A percentile compares a stretch with the other conserved stretches of the same genome.
These are phyloP conservation scores for Cenchrus fungigraminus DNA, from an alignment of 176 grass and related monocot species.

Conservation along the genomic window DNA sequence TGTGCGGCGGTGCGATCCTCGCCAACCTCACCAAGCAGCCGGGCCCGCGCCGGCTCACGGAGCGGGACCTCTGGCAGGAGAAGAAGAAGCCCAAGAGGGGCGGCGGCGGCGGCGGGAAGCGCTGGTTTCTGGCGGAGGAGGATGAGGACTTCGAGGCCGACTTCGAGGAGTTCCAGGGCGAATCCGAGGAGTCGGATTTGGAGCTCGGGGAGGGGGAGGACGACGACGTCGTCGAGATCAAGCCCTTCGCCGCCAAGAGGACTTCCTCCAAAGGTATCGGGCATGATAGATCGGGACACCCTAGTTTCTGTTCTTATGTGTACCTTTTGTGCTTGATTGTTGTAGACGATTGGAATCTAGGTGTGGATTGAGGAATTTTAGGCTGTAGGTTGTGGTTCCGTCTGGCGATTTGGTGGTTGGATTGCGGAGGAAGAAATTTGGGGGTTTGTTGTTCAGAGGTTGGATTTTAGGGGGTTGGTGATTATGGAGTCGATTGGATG, in stretches of 20 bases:
- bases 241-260: constrained; percentile 44
- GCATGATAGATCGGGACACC: neutral
- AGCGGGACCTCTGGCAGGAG: constrained; percentile 63
- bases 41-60: constrained; percentile 40
- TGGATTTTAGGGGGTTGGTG: neutral
- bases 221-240: constrained; percentile 60
- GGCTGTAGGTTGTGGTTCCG: neutral
- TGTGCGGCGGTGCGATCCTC: constrained; percentile 93
- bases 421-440: neutral
- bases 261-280: constrained; percentile 53
- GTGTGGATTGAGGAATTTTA: neutral
- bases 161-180: constrained; percentile 63
- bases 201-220: constrained; percentile 31
- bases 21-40: constrained; percentile 39
- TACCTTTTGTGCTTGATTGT: constrained; percentile 20
- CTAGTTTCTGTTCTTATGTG: neutral
- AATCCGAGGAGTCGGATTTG: constrained; percentile 52
- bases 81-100: constrained; percentile 59
- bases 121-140: constrained; percentile 31
- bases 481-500: constrained; percentile 3
- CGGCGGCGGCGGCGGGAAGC: constrained; percentile 23
- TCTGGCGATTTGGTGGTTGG: neutral
- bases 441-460: neutral
- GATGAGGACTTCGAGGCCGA: constrained; percentile 77
- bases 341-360: constrained; percentile 15